phyloP scores from a whole-genome alignment of 192 early-diverging fungal genomes.

The Cladochytrium replicatum region DNA sequence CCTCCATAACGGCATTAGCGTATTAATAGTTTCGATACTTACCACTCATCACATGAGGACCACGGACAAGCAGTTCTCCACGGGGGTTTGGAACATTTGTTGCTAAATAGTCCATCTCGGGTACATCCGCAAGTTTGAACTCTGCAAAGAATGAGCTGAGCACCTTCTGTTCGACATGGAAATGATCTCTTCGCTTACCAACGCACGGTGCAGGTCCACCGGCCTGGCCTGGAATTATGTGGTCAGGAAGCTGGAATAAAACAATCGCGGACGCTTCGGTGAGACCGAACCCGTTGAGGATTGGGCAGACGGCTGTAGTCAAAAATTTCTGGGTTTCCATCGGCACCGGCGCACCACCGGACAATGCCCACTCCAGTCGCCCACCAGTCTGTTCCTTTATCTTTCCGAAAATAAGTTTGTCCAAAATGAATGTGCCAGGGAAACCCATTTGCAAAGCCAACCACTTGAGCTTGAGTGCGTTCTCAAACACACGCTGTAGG shows the following conservation, averaged over 20 bases:
- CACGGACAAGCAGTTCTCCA: conserved; percentile 82
- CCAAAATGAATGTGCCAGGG: conserved; percentile 57
- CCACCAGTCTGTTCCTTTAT: conserved; percentile 80
- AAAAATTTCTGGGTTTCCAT: conserved; percentile 78
- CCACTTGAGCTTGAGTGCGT: conserved; percentile 64
- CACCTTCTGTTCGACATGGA: neutral
- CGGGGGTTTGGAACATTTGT: conserved; percentile 63
- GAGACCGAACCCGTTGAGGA: conserved; percentile 82
- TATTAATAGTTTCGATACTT: too few relatives aligned
- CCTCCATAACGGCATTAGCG: too few relatives aligned
- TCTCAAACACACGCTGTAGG: conserved; percentile 62
- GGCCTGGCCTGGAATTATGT: too few relatives aligned
- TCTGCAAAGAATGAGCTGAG: conserved; percentile 16
- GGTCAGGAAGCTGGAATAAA: conserved; percentile 17
- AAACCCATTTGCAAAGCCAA: conserved; percentile 50
- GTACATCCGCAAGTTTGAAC: conserved; percentile 85
- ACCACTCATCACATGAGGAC: conserved; percentile 63
- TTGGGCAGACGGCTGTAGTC: conserved; percentile 61
- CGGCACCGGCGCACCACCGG: conserved; percentile 85
- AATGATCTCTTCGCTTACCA: too few relatives aligned
- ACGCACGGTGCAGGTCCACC: too few relatives aligned
- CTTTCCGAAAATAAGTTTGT: conserved; percentile 70
- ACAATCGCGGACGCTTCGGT: conserved; percentile 62
- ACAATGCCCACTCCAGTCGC: conserved; percentile 65
- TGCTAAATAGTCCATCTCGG: conserved; percentile 76